Evolutionary conservation across 208 protist species (phyloP).

Genomic region (Crithidia acanthocephali): DNA sequence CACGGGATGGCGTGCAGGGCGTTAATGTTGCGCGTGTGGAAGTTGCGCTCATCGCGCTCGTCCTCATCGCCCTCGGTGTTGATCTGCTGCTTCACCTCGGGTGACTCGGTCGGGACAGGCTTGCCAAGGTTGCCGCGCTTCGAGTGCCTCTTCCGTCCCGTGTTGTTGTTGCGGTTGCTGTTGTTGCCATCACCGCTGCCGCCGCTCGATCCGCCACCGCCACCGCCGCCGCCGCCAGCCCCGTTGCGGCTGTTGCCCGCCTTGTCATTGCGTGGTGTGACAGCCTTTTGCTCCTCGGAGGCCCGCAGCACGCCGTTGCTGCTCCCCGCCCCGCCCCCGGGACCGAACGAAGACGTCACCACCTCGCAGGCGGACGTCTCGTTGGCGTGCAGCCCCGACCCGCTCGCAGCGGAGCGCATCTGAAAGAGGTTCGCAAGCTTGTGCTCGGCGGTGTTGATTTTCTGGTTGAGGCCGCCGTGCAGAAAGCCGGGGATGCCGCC

Average conservation of each 20-base stretch:
- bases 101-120: slow-evolving; percentile 21
- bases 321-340: slow-evolving; percentile 4
- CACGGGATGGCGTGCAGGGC: slow-evolving; percentile 91
- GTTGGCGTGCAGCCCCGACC: slow-evolving; percentile 14
- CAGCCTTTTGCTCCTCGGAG: slow-evolving; percentile 16
- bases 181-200: slow-evolving; percentile 22
- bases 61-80: slow-evolving; percentile 58
- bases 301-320: slow-evolving; percentile 15
- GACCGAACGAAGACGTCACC: slow-evolving; percentile 4
- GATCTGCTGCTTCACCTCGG: slow-evolving; percentile 29
- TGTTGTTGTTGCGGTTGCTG: not conserved
- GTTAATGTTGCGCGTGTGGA: slow-evolving; percentile 61
- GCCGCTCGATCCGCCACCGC: slow-evolving; percentile 12
- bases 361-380: slow-evolving; percentile 14
- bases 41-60: slow-evolving; percentile 74
- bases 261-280: not conserved
- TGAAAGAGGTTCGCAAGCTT: slow-evolving; percentile 28
- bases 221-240: slow-evolving; percentile 33
- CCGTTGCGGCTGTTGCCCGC: not conserved
- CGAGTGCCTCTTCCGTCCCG: not conserved
- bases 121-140: slow-evolving; percentile 24
- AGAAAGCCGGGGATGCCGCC: slow-evolving; percentile 15
- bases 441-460: slow-evolving; percentile 19
- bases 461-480: slow-evolving; percentile 2
- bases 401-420: not conserved